Base-by-base conservation (phyloP, 257 asterid genomes). In the Ophiorrhiza pumila region DNA sequence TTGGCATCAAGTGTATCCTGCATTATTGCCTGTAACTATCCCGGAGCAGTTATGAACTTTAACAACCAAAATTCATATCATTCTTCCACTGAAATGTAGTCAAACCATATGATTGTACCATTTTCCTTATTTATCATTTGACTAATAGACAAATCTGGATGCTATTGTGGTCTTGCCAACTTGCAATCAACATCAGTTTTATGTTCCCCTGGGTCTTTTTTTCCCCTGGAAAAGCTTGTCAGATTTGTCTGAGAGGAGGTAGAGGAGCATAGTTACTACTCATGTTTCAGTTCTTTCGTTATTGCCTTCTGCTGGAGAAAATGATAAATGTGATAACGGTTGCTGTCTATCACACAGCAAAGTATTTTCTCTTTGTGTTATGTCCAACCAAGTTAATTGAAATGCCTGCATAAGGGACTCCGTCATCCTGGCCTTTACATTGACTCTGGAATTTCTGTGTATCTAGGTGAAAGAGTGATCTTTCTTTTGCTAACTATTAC, bases 401-500 rank as follows among this genome's bases (percentile, higher is more conserved):
- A 41, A 27, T 57, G 37, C 50, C 27, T 41, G 57, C 68, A 62
- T 7, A 4, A 9, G 17, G 25, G 10, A 60, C 46, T 11, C 0
- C 57, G 4, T 3, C 37, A 17, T 46, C 22, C 32, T 50, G 35
- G 7, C 71, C 23, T 18, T 68, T 58, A 45, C 52, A 10, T 68
- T 3, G 39, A 29, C 62, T 31, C 52, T 22, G 52, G 13, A 23
- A 25, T 37, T 39, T n/a, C 45, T 52, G 27, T 41, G 62, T 47
- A 31, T 18, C 53, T 55, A 32, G 10, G 58, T 49, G 55, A 53
- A 20, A 25, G 31, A 13, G 6, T 5, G 34, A 68, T 60, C 37
- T 59, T 68, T 47, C 47, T 34, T 76, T 50, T 65, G 12, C 57
- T 67, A 52, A 50, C 77, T 73, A 49, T 71, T 63, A 34, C 71